Percentiles rank a stretch among this genome's conserved stretches.
phyloP scores from a whole-genome alignment of 148 eudicot genomes.

The Dianthus caryophyllus region DNA sequence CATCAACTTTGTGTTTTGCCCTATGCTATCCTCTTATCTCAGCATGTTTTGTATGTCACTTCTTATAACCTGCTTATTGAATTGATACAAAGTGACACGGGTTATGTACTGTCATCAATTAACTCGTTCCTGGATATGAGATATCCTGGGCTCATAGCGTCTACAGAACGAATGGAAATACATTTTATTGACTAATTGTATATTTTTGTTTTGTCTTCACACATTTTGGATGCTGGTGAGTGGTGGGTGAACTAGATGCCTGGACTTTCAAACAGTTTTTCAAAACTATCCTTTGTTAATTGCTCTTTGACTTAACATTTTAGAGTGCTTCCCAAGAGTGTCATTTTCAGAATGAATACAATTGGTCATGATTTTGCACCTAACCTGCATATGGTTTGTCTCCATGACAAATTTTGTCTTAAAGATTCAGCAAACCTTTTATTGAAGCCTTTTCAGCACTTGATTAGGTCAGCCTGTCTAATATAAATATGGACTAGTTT shows the following conservation, averaged over 20 bases:
- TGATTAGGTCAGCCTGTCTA: not conserved
- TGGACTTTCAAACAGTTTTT: not conserved
- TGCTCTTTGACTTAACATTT: not conserved
- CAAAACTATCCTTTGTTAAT: not conserved
- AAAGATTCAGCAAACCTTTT: not conserved
- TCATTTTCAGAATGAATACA: not conserved
- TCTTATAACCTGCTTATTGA: not conserved
- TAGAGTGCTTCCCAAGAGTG: not conserved
- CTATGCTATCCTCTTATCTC: not conserved
- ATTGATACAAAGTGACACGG: not conserved
- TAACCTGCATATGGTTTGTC: not conserved
- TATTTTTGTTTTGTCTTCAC: not conserved
- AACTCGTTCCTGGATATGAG: not conserved
- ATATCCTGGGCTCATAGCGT: not conserved
- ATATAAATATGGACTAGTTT: not conserved
- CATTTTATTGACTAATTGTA: not conserved
- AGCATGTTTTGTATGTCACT: not conserved
- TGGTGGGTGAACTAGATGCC: not conserved
- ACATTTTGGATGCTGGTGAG: not conserved
- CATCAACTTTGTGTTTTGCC: not conserved
- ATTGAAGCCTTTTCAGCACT: not conserved
- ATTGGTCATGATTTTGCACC: constrained; percentile 3
- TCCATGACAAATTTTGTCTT: not conserved
- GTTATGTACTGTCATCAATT: not conserved
- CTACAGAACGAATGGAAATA: not conserved